Base-by-base conservation (phyloP, 257 asterid genomes). In the Ballota nigra region DNA sequence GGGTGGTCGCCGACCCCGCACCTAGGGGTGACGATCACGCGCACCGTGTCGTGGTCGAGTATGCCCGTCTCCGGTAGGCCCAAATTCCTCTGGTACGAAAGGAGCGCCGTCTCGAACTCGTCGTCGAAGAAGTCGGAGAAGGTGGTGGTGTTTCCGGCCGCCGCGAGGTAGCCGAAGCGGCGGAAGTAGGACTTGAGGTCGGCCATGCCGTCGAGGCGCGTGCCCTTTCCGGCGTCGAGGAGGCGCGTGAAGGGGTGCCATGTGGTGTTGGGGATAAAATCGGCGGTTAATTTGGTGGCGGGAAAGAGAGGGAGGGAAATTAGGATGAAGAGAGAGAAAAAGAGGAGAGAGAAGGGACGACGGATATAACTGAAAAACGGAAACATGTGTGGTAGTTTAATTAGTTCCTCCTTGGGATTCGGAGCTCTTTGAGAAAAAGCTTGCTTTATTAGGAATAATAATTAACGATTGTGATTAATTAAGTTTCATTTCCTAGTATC, bases 151-250 rank as follows among this genome's bases (percentile, higher is more conserved):
- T 69, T 1, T 67, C 62, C 36, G 85, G 73, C n/a, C 85, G 74
- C 8, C 0, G 75, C 16, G 18, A 89, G 79, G 80, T 93, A 93
- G 19, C 98, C 98, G 36, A 93, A 93, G 15, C 91, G 89, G 43
- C 79, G 86, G 79, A 93, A 89, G 79, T 93, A 91, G 61, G 73
- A 69, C 77, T 93, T 93, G 64, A 93, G 96, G 70, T 87, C 91
- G 13, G 94, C 83, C 89, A 93, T 85, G 66, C 97, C 98, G 57
- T 68, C 72, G 68, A 78, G 67, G 0, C 69, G 82, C 87, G 77
- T 75, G 43, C 98, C 97, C 56, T 83, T 87, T 7, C 82, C 91
- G 66, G 89, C 91, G 73, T 89, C 88, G 24, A 88, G 81, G 53
- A 93, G 84, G 4, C 79, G 83, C 36, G 70, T 73, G 80, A 92